Evolutionary conservation across 1,284 basidiomycete species (phyloP).

Genomic region (Laetiporus sulphureus): DNA sequence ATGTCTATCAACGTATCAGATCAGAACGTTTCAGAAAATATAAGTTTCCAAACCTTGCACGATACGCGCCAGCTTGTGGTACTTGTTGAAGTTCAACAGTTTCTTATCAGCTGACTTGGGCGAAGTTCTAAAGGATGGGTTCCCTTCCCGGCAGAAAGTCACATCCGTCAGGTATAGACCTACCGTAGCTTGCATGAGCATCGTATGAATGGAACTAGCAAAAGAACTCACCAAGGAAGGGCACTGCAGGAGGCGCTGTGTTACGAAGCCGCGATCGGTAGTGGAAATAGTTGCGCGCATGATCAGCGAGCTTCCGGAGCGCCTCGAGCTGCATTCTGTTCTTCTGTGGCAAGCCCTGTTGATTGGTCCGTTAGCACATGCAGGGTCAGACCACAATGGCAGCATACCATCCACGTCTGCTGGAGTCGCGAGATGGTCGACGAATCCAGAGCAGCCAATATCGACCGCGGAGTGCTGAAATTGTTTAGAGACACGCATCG

Average conservation of each 20-base stretch:
- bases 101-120: conserved; percentile 72
- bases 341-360: conserved; percentile 80
- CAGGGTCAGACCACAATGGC: background rate
- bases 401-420: conserved; percentile 84
- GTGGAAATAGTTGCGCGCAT: conserved; percentile 86
- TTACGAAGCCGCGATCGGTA: conserved; percentile 83
- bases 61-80: conserved; percentile 84
- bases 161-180: conserved; percentile 88
- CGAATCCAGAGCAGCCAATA: conserved; percentile 91
- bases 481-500: conserved; percentile 84
- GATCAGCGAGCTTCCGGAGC: conserved; percentile 82
- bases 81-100: conserved; percentile 95
- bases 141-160: conserved; percentile 94
- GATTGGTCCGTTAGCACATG: conserved; percentile 6
- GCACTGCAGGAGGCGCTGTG: conserved; percentile 82
- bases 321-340: conserved; percentile 75
- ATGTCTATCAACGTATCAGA: conserved; percentile 52
- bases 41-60: conserved; percentile 54
- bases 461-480: conserved; percentile 89
- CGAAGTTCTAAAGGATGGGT: conserved; percentile 81
- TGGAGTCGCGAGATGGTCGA: conserved; percentile 88
- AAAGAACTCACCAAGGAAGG: conserved; percentile 73
- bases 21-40: conserved; percentile 1
- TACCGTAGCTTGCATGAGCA: conserved; percentile 19
- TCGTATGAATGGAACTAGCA: conserved; percentile 5